Evolutionary conservation across 345 rosid species (phyloP).

Genomic region (Adansonia digitata): DNA sequence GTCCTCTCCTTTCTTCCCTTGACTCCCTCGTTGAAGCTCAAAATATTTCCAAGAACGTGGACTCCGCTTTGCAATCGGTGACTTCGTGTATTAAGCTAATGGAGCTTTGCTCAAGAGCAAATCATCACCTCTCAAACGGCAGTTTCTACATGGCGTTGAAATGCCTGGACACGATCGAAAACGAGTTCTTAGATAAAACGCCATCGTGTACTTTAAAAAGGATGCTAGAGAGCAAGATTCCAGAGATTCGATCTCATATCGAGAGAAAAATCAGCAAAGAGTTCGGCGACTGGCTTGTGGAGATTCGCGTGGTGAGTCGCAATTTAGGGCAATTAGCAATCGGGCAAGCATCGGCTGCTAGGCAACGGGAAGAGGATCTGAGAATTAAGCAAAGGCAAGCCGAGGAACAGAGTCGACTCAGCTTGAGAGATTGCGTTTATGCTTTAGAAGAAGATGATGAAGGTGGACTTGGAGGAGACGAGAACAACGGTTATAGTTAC

Average conservation of each 20-base stretch:
- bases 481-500: slow-evolving; percentile 42
- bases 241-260: slow-evolving; percentile 65
- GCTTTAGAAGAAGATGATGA: slow-evolving; percentile 78
- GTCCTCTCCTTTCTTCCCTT: slow-evolving; percentile 70
- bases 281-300: slow-evolving; percentile 94
- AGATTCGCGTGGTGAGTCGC: slow-evolving; percentile 92
- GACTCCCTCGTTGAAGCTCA: slow-evolving; percentile 75
- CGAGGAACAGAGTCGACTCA: slow-evolving; percentile 91
- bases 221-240: slow-evolving; percentile 86
- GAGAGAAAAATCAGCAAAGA: slow-evolving; percentile 88
- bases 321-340: slow-evolving; percentile 91
- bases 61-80: slow-evolving; percentile 57
- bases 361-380: slow-evolving; percentile 93
- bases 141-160: slow-evolving; percentile 83
- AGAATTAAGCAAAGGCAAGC: slow-evolving; percentile 95
- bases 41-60: slow-evolving; percentile 62
- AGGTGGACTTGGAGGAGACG: slow-evolving; percentile 42
- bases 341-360: slow-evolving; percentile 89
- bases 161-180: slow-evolving; percentile 74
- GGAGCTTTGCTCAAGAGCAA: slow-evolving; percentile 76
- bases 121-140: slow-evolving; percentile 58
- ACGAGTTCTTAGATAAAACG: slow-evolving; percentile 48
- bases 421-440: slow-evolving; percentile 81
- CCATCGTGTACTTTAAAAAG: slow-evolving; percentile 72
- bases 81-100: slow-evolving; percentile 51